phyloP scores from a whole-genome alignment of 495 filamentous ascomycete genomes.

The Penicillium bovifimosum region DNA sequence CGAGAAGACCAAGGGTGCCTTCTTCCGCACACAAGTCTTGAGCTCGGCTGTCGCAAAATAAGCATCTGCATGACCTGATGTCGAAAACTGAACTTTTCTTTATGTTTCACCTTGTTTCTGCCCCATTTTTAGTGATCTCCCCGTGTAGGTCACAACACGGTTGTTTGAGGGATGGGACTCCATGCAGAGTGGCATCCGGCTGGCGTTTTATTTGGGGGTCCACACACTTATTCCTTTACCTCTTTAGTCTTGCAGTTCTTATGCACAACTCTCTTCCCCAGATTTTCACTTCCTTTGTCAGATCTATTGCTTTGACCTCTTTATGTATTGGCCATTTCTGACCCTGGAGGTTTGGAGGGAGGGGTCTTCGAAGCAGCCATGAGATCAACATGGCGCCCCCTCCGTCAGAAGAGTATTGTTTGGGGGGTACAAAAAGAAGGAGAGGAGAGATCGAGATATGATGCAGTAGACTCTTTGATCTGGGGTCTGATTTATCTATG shows the following conservation, averaged over 20 bases:
- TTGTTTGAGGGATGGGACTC: conserved; percentile 33
- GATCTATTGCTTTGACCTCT: conserved; percentile 7
- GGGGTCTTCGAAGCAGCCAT: conserved; percentile 11
- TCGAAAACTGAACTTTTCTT: conserved; percentile 28
- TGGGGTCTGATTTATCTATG: conserved; percentile 34
- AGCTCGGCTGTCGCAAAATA: conserved; percentile 50
- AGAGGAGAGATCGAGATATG: conserved; percentile 10
- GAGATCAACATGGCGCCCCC: conserved; percentile 8
- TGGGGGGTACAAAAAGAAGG: conserved; percentile 15
- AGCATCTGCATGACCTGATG: conserved; percentile 28
- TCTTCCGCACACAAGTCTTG: conserved; percentile 80
- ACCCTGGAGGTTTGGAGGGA: conserved; percentile 16
- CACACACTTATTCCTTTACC: conserved; percentile 34
- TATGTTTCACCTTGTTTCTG: conserved; percentile 35
- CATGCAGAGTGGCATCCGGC: conserved; percentile 47
- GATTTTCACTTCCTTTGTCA: conserved; percentile 19
- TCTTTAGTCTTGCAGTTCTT: conserved; percentile 25
- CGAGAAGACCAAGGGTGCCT: conserved; percentile 90
- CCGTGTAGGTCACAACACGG: conserved; percentile 36
- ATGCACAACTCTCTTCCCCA: conserved; percentile 19
- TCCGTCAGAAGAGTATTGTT: background rate
- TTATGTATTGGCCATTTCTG: conserved; percentile 13
- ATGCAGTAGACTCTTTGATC: conserved; percentile 22
- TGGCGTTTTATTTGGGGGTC: conserved; percentile 46
- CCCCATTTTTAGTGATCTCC: conserved; percentile 36